Conservation (phyloP, 768 basidiomycete species). For the Lentinula sp. region DNA sequence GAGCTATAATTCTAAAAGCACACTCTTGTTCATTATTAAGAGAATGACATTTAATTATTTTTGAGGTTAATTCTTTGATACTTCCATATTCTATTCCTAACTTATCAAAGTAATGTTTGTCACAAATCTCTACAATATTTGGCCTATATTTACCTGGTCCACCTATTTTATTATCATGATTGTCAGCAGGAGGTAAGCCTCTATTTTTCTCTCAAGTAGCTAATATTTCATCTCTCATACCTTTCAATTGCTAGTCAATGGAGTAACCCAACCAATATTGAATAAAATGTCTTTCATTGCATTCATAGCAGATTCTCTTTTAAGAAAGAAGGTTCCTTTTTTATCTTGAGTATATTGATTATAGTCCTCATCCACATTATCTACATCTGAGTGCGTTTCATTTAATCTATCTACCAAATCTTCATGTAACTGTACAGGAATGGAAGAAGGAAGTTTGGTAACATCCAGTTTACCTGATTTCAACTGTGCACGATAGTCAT, state of each 20-base stretch:
- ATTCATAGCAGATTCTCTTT: too few relatives aligned
- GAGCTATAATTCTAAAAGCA: too few relatives aligned
- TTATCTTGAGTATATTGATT: too few relatives aligned
- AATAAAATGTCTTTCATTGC: too few relatives aligned
- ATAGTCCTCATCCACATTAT: too few relatives aligned
- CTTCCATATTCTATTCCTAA: not conserved
- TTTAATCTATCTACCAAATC: not conserved
- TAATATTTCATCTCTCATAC: too few relatives aligned
- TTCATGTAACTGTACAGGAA: not conserved
- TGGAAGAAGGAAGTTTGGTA: not conserved
- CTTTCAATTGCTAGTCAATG: too few relatives aligned
- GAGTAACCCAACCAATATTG: too few relatives aligned
- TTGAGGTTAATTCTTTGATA: constrained; percentile 2
- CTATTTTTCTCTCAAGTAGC: too few relatives aligned
- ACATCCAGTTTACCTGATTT: not conserved
- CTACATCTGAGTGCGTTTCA: not conserved
- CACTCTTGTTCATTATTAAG: constrained; percentile 13
- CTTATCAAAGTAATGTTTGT: not conserved
- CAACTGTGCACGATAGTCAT: constrained; percentile 21
- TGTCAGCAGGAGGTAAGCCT: too few relatives aligned
- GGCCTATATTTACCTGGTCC: not conserved
- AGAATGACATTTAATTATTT: constrained; percentile 5
- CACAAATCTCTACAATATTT: not conserved
- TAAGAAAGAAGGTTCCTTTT: too few relatives aligned
- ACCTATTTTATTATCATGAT: too few relatives aligned